These are phyloP conservation scores for Besnoitia besnoiti DNA, from an alignment of 169 alveolate genomes.

Conservation along the genomic window DNA sequence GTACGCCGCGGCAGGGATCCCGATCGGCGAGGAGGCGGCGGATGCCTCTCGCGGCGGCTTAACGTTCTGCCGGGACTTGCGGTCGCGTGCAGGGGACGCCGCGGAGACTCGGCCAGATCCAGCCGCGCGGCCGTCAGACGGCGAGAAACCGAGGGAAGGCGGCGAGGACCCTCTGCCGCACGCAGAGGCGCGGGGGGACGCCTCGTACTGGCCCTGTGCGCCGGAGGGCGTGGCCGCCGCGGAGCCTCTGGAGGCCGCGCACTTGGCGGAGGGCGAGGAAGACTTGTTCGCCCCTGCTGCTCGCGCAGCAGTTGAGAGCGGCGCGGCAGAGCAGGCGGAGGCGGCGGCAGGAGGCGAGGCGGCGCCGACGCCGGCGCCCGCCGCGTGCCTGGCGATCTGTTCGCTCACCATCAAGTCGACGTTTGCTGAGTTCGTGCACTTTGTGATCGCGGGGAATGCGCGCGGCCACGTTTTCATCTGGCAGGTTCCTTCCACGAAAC, in stretches of 20 bases:
- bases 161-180: not conserved
- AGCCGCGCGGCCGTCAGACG: no score
- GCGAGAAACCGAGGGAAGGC: no score
- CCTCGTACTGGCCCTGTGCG: not conserved
- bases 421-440: conserved; percentile 44
- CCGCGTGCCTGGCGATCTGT: conserved; percentile 23
- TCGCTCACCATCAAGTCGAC: conserved; percentile 36
- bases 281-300: not conserved
- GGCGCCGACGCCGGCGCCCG: not conserved
- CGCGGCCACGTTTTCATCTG: conserved; percentile 35
- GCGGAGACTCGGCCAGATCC: not conserved
- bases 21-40: not conserved
- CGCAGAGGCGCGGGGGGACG: not conserved
- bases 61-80: not conserved
- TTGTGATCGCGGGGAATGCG: conserved; percentile 38
- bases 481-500: conserved; percentile 49
- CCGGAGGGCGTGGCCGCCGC: not conserved
- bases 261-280: not conserved
- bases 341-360: not conserved
- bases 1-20: not conserved
- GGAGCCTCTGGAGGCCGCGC: not conserved
- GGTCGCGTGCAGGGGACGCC: not conserved
- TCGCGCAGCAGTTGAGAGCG: not conserved
- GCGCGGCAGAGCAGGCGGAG: not conserved
- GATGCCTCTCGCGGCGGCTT: not conserved